phyloP scores from a whole-genome alignment of 345 rosid genomes.

The Eucalyptus curtisii region DNA sequence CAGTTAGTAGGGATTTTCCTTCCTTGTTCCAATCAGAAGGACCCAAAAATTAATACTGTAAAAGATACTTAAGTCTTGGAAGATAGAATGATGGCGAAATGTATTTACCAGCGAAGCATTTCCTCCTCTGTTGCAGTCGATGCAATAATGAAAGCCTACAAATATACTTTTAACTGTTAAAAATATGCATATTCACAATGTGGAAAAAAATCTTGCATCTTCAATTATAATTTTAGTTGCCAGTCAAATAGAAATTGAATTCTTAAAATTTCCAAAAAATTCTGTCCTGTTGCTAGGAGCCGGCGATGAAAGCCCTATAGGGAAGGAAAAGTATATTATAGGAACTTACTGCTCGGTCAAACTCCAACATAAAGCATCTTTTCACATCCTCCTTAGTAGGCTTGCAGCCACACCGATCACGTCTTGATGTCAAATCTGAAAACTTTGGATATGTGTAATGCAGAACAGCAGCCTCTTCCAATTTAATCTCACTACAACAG shows the following conservation, averaged over 20 bases:
- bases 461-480: slow-evolving; percentile 86
- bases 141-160: slow-evolving; percentile 97
- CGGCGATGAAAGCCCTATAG: not conserved
- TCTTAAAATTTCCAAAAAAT: not conserved
- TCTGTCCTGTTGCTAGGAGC: not conserved
- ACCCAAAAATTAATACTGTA: not conserved
- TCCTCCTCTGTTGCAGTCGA: slow-evolving; percentile 89
- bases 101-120: slow-evolving; percentile 79
- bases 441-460: slow-evolving; percentile 82
- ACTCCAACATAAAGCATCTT: slow-evolving; percentile 97
- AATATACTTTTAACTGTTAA: not conserved
- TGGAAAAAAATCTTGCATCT: not conserved
- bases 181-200: not conserved
- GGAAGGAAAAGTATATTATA: not conserved
- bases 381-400: slow-evolving; percentile 92
- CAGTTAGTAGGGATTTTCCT: not conserved
- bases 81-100: not conserved
- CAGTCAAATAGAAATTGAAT: not conserved
- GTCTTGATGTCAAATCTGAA: slow-evolving; percentile 96
- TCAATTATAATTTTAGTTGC: not conserved
- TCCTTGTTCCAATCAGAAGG: not conserved
- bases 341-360: slow-evolving; percentile 86
- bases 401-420: slow-evolving; percentile 97
- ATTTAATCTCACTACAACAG: slow-evolving; percentile 49
- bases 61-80: not conserved